These are phyloP conservation scores for Colletotrichum simmondsii DNA, from an alignment of 2,329 filamentous ascomycete genomes.

Conservation along the genomic window DNA sequence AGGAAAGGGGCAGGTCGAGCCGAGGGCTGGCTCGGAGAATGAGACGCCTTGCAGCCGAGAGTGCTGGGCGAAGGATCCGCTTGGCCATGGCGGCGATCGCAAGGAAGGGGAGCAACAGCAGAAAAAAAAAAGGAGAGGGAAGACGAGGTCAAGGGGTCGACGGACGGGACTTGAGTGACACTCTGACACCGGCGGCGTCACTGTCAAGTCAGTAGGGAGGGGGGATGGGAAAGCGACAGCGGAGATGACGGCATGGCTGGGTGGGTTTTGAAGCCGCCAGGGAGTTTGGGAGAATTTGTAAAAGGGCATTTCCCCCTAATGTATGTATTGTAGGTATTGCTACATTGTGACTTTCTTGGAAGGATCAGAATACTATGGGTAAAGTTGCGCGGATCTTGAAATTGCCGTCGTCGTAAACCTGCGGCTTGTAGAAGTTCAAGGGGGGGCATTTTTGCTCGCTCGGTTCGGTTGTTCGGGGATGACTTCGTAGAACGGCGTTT, in stretches of 20 bases:
- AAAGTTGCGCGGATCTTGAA: too few species aligned
- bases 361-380: not conserved
- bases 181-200: not conserved
- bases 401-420: too few species aligned
- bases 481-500: not conserved
- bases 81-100: constrained; percentile 25
- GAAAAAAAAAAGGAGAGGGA: not conserved
- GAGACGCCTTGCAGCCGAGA: constrained; percentile 24
- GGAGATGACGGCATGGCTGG: constrained; percentile 30
- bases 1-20: constrained; percentile 21
- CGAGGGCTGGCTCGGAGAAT: constrained; percentile 26
- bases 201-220: not conserved
- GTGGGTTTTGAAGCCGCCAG: constrained; percentile 2
- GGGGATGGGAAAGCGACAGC: not conserved
- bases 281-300: not conserved
- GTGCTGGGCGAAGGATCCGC: constrained; percentile 21
- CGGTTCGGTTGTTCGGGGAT: not conserved
- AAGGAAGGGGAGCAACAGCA: not conserved
- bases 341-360: not conserved
- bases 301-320: not conserved
- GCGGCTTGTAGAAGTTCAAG: not conserved
- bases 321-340: constrained; percentile 15
- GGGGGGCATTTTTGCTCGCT: not conserved
- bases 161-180: not conserved
- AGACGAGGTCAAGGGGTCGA: constrained; percentile 3